Evolutionary conservation across 345 rosid genomes (phyloP), one percentile per base, ranked within the genome.

Genomic region (Syzygium aqueum): DNA sequence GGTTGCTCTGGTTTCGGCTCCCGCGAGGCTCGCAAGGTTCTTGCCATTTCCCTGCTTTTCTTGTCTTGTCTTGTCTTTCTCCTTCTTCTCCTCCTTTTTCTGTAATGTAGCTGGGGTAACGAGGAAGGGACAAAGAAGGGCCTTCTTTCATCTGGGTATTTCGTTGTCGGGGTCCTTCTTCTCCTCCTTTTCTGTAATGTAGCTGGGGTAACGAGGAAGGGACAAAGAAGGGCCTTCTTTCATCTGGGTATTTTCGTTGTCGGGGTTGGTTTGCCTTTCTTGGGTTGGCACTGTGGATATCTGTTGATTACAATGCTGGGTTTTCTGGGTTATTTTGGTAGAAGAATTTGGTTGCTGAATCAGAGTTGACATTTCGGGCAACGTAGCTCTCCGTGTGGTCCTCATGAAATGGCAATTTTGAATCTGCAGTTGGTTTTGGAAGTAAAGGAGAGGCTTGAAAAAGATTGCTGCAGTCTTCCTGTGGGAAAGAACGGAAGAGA

Each of bases 401-500:
- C 15, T 37, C 5, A 73, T 73, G 82, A 21, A 21, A 73, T 19
- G 82, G 49, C 82, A 37, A 37, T 33, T 37, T 40, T 22, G 82
- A 73, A 73, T 88, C 67, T 89, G 92, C 93, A 97, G 97, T 90
- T 96, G 88, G 97, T 95, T 91, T 85, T 92, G 89, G 95, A 97
- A 93, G 98, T 95, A 2, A 95, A 95, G 88, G 84, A 93, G 90
- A 92, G 89, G 90, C 98, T 96, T 89, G 94, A 90, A 50, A 95
- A 89, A 86, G 94, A 95, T 52, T 86, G 93, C 84, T 30, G n/a
- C 63, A 88, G 90, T 91, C 98, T 97, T 28, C 95, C 97, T 2
- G 85, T 94, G 27, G 99, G 99, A 19, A 95, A 91, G 91, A 89
- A 95, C 90, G 99, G 98, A 85, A 93, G 99, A 93, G 96, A 96